phyloP scores from a whole-genome alignment of 2,329 filamentous ascomycete genomes.

The Fusarium mundagurra region DNA sequence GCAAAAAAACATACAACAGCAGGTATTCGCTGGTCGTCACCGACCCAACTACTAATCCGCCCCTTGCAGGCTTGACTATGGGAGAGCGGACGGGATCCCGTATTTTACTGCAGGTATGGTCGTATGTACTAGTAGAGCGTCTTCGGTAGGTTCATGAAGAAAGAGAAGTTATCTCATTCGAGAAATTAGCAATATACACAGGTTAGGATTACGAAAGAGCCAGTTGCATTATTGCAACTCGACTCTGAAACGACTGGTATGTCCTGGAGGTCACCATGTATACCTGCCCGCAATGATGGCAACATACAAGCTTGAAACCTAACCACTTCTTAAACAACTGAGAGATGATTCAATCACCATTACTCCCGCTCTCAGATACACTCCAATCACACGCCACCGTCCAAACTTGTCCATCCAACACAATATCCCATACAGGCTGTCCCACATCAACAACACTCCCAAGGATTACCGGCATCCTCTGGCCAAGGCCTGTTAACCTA shows the following conservation, averaged over 20 bases:
- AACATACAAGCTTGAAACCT: neutral
- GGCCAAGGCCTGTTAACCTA: slow-evolving; percentile 49
- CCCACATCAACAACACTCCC: slow-evolving; percentile 49
- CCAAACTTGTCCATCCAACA: slow-evolving; percentile 48
- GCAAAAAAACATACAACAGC: slow-evolving; percentile 22
- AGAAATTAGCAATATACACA: neutral
- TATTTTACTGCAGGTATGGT: slow-evolving; percentile 28
- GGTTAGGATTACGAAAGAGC: neutral
- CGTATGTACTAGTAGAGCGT: slow-evolving; percentile 3
- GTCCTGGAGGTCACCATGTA: neutral
- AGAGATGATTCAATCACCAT: neutral
- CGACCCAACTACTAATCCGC: slow-evolving; percentile 16
- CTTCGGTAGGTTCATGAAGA: neutral
- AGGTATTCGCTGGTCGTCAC: slow-evolving; percentile 23
- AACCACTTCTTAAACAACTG: neutral
- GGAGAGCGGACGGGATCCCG: slow-evolving; percentile 33
- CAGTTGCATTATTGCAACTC: neutral
- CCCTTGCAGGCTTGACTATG: slow-evolving; percentile 28
- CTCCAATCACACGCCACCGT: slow-evolving; percentile 53
- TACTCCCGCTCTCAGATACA: slow-evolving; percentile 19
- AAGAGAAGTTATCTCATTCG: no score
- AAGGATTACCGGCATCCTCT: slow-evolving; percentile 39
- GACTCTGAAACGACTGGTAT: neutral
- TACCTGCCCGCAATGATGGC: neutral
- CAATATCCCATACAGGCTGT: slow-evolving; percentile 52